Conservation (phyloP, 2,329 filamentous ascomycete genomes). For the Hypoxylon sp. region DNA sequence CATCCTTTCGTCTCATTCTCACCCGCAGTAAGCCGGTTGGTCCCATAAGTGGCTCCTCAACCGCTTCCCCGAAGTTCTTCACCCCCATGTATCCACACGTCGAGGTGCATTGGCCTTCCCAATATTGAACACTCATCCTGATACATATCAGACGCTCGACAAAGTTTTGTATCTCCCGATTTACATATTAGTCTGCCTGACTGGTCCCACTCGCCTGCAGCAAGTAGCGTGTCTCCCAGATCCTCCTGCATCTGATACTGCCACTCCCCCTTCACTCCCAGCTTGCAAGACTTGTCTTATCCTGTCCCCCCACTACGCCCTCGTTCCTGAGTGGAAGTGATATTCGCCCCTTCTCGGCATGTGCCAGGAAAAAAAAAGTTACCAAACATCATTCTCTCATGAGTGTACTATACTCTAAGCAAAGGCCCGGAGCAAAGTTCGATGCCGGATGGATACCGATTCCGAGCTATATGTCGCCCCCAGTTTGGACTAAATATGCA, state of each 20-base stretch:
- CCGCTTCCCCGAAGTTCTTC: constrained; percentile 33
- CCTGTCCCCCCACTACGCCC: constrained; percentile 24
- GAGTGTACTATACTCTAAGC: constrained; percentile 20
- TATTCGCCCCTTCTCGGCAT: constrained; percentile 40
- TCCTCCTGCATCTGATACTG: constrained; percentile 44
- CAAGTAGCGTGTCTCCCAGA: constrained; percentile 38
- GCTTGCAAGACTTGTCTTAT: constrained; percentile 12
- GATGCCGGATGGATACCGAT: constrained; percentile 18
- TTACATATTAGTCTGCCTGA: constrained; percentile 21
- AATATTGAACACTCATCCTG: constrained; percentile 16
- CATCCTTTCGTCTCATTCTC: constrained; percentile 36
- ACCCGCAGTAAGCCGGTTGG: constrained; percentile 41
- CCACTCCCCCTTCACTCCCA: constrained; percentile 31
- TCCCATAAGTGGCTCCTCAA: constrained; percentile 25
- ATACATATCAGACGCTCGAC: constrained; percentile 27
- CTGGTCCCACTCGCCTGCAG: constrained; percentile 29
- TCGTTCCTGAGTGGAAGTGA: constrained; percentile 41
- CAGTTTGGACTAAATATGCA: constrained; percentile 32
- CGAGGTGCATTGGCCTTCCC: constrained; percentile 14
- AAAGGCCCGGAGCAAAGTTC: not conserved
- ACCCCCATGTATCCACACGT: constrained; percentile 21
- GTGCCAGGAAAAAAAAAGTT: constrained; percentile 11
- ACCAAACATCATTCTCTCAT: constrained; percentile 3
- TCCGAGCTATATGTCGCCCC: constrained; percentile 18
- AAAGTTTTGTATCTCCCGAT: constrained; percentile 33